Evolutionary conservation across 2,329 filamentous ascomycete genomes (phyloP), one percentile per base, ranked within the genome.

Genomic region (Eutypa lata): DNA sequence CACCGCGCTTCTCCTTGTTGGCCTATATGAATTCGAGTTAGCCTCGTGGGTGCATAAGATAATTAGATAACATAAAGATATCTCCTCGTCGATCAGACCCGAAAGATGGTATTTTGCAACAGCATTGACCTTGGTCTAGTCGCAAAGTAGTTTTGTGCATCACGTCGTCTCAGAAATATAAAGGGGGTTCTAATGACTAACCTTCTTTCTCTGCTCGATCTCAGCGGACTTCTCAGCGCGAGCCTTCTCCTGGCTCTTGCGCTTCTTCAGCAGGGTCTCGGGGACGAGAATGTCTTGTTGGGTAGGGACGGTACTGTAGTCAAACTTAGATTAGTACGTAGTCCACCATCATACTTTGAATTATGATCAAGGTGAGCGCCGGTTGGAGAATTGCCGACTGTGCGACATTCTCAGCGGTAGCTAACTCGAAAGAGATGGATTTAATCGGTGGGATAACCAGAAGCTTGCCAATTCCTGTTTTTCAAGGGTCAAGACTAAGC

Each of bases 241-340:
- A 76, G 92, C 91, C 87, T 97, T 96, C 87, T 99, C 94, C 82
- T 97, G 93, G 77, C 86, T 91, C 91, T 99, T 99, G 83, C 94
- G 90, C 91, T 99, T 99, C 90, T 99, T 99, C 78, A 99, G 87
- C 72, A 99, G 90, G 70, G 94, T 99, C 90, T 99, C 94, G 68
- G 94, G 94, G 74, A 97, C 91, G 76, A 97, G 84, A 76, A 99
- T 87, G 77, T 97, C 89, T 77, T 97, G 90, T 78, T 92, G 80
- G 77, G 91, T 96, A 67, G 94, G 91, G 73, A 96, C 90, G 79
- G 86, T 87, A 80, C 91, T 96, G 73, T 71, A 73, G 63, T 67
- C 57, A 58, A 50, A 54, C 75, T 85, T 75, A 90, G 87, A 89
- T 90, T 86, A 90, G 88, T 90, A 86, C 84, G 82, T 83, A 80